Evolutionary conservation across 306 rosid genomes (phyloP).

Genomic region (Argentina anserina): DNA sequence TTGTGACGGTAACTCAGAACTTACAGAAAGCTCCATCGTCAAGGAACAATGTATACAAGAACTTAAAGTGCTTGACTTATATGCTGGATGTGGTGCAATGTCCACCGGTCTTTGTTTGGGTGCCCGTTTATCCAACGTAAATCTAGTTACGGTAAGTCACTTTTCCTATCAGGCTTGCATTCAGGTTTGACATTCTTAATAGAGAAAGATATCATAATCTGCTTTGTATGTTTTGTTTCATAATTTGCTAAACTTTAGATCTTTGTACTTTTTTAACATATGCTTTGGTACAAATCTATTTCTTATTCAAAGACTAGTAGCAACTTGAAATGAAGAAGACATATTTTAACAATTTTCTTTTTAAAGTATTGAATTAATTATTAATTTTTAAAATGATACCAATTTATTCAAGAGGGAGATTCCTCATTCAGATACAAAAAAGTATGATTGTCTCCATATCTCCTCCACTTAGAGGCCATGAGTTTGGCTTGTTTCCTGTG

Average conservation of each 20-base stretch:
- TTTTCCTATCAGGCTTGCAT: no score
- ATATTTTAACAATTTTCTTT: no score
- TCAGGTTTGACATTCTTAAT: no score
- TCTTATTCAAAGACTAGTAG: background rate
- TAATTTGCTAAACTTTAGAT: no score
- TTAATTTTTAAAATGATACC: no score
- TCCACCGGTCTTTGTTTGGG: conserved; percentile 84
- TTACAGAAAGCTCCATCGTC: conserved; percentile 12
- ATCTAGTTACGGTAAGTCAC: conserved; percentile 72
- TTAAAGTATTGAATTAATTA: background rate
- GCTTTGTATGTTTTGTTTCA: no score
- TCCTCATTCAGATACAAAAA: no score
- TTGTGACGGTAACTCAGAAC: conserved; percentile 31
- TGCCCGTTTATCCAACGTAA: conserved; percentile 46
- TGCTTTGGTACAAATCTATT: background rate
- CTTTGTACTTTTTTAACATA: background rate
- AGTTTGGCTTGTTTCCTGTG: no score
- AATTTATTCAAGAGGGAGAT: no score
- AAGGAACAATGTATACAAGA: conserved; percentile 31
- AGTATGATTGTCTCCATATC: no score
- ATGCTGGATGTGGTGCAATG: conserved; percentile 90
- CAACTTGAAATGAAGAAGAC: background rate
- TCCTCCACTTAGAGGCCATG: background rate
- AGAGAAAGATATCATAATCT: no score
- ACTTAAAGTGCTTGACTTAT: conserved; percentile 55